Conservation (phyloP, 768 basidiomycete genomes). For the Dioszegia aurantiaca region DNA sequence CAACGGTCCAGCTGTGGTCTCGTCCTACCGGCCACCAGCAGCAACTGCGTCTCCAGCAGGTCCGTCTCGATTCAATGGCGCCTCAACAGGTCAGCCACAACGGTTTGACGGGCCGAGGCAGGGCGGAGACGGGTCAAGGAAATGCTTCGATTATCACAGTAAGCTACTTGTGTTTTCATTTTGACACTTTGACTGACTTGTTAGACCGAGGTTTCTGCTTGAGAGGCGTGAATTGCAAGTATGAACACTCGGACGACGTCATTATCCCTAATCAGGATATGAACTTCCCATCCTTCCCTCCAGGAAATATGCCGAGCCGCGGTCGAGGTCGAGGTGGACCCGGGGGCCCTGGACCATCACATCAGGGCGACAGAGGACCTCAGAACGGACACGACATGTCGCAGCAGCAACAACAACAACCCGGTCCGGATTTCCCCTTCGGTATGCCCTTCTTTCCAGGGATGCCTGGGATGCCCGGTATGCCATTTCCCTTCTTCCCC, state of each 20-base stretch:
- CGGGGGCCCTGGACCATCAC: constrained; percentile 4
- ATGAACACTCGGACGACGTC: constrained; percentile 86
- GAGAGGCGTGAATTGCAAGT: constrained; percentile 83
- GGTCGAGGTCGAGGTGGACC: constrained; percentile 37
- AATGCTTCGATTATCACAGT: constrained; percentile 94
- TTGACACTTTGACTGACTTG: constrained; percentile 18
- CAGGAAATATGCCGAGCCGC: constrained; percentile 27
- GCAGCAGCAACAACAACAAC: constrained; percentile 1
- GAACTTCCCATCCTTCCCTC: constrained; percentile 32
- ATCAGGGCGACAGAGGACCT: constrained; percentile 11
- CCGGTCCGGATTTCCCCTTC: constrained; percentile 23
- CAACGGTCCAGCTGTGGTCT: constrained; percentile 25
- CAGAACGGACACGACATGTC: constrained; percentile 2
- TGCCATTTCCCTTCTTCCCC: constrained; percentile 15
- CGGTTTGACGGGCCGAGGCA: constrained; percentile 22
- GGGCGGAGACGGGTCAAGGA: constrained; percentile 50
- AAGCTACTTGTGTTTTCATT: constrained; percentile 51
- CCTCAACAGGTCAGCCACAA: constrained; percentile 7
- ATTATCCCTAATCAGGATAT: constrained; percentile 57
- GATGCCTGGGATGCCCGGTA: constrained; percentile 10
- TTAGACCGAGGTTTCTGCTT: constrained; percentile 87
- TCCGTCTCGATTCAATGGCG: constrained; percentile 1
- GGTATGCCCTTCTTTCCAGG: constrained; percentile 26
- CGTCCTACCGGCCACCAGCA: constrained; percentile 33
- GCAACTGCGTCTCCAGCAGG: constrained; percentile 17